Conservation (phyloP, 2,329 filamentous ascomycete genomes). For the Aspergillus tubingensis region DNA sequence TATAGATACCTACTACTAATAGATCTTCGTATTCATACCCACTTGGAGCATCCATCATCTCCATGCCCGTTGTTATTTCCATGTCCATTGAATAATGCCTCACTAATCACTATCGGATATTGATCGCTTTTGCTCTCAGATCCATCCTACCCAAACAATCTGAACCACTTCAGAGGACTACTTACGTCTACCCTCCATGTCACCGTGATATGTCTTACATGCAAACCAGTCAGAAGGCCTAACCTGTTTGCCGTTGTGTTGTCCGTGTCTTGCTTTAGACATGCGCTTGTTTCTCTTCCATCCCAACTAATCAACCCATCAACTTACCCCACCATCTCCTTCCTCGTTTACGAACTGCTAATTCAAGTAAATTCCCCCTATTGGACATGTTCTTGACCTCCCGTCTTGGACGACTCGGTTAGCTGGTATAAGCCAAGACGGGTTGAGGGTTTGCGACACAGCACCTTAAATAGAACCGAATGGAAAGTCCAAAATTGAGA, state of each 20-base stretch:
- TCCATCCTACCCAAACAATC: background rate
- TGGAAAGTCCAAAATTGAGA: background rate
- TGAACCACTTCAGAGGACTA: too few relatives aligned
- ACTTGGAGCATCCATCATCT: constrained; percentile 1
- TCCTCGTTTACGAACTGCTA: background rate
- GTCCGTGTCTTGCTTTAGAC: background rate
- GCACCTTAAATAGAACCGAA: background rate
- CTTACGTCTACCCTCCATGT: background rate
- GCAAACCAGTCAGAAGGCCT: background rate
- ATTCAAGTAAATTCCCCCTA: background rate
- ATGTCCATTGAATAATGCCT: background rate
- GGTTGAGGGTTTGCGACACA: background rate
- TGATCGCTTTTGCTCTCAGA: background rate
- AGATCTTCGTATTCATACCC: background rate
- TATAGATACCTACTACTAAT: background rate
- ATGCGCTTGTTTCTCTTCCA: background rate
- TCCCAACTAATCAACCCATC: background rate
- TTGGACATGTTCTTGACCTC: constrained; percentile 3
- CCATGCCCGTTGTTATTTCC: background rate
- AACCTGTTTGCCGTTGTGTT: background rate
- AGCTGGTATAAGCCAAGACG: background rate
- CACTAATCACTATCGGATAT: background rate
- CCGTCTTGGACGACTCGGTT: background rate
- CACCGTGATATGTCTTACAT: constrained; percentile 9
- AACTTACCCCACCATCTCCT: background rate